Conservation (phyloP, 768 basidiomycete species). For the Amanita inopinata region DNA sequence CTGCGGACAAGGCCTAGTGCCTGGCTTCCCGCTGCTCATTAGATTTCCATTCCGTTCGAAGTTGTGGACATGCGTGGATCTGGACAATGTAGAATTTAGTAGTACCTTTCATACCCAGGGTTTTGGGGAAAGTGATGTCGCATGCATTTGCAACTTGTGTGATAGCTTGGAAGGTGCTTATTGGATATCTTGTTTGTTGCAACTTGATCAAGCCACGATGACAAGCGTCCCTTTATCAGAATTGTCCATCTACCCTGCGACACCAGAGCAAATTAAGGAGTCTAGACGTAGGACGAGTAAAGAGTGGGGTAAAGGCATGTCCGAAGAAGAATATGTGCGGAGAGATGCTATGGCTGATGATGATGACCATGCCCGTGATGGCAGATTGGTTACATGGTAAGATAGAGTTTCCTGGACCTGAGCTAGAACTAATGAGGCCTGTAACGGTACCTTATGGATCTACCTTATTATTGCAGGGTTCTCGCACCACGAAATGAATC, state of each 20-base stretch:
- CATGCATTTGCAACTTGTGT: neutral
- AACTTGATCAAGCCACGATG: neutral
- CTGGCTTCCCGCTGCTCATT: neutral
- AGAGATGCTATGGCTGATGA: conserved; percentile 29
- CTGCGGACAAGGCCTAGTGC: no score
- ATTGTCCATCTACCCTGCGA: conserved; percentile 39
- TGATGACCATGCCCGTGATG: conserved; percentile 34
- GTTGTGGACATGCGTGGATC: neutral
- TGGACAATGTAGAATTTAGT: neutral
- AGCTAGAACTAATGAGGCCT: no score
- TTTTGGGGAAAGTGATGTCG: neutral
- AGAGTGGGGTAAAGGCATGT: conserved; percentile 35
- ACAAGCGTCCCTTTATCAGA: neutral
- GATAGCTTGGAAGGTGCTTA: neutral
- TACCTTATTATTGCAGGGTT: conserved; percentile 31
- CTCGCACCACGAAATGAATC: conserved; percentile 43
- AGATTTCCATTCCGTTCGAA: neutral
- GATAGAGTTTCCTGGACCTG: neutral
- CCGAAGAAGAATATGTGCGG: conserved; percentile 35
- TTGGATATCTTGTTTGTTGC: neutral
- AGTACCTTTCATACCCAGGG: conserved; percentile 2
- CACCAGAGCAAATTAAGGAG: conserved; percentile 31
- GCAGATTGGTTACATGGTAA: conserved; percentile 43
- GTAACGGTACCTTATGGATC: no score
- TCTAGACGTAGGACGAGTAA: conserved; percentile 28